Percentiles rank a stretch among this genome's conserved stretches.
Evolutionary conservation across 1,139 yeast species (phyloP).

Genomic region (Lizanozyma gosingica): DNA sequence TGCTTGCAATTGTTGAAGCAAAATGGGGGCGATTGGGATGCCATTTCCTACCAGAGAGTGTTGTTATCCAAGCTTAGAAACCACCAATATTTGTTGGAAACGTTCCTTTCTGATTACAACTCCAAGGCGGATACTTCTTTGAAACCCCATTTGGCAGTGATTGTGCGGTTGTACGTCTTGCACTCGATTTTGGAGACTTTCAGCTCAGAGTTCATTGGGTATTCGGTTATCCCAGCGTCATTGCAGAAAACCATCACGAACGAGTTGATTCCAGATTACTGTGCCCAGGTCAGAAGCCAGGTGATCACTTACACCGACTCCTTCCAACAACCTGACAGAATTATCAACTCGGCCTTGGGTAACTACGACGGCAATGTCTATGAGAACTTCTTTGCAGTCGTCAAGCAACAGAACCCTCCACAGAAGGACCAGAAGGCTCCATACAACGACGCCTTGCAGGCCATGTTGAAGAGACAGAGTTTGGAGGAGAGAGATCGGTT

Average conservation of each 20-base stretch:
- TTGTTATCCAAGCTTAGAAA: slow-evolving; percentile 17
- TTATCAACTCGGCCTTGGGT: slow-evolving; percentile 36
- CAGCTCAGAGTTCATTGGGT: slow-evolving; percentile 33
- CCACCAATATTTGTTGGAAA: slow-evolving; percentile 18
- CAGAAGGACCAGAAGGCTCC: slow-evolving; percentile 27
- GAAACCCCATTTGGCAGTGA: slow-evolving; percentile 13
- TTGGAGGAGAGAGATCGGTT: slow-evolving; percentile 31
- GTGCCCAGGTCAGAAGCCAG: slow-evolving; percentile 33
- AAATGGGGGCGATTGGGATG: slow-evolving; percentile 28
- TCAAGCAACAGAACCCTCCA: slow-evolving; percentile 31
- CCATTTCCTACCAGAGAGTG: slow-evolving; percentile 18
- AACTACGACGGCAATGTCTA: slow-evolving; percentile 38
- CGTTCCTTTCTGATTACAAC: slow-evolving; percentile 12
- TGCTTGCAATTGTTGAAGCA: slow-evolving; percentile 17
- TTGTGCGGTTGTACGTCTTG: slow-evolving; percentile 16
- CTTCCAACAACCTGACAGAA: slow-evolving; percentile 39
- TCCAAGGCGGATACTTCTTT: slow-evolving; percentile 10
- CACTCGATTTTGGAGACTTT: slow-evolving; percentile 24
- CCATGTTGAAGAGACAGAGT: slow-evolving; percentile 30
- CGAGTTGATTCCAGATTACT: slow-evolving; percentile 24
- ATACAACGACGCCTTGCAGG: slow-evolving; percentile 25
- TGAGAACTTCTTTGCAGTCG: slow-evolving; percentile 35
- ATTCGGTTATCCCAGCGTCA: slow-evolving; percentile 23
- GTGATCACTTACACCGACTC: slow-evolving; percentile 39
- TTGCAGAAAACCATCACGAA: slow-evolving; percentile 26